Evolutionary conservation across 2,329 filamentous ascomycete genomes (phyloP).

Genomic region (Aureobasidium sp.): DNA sequence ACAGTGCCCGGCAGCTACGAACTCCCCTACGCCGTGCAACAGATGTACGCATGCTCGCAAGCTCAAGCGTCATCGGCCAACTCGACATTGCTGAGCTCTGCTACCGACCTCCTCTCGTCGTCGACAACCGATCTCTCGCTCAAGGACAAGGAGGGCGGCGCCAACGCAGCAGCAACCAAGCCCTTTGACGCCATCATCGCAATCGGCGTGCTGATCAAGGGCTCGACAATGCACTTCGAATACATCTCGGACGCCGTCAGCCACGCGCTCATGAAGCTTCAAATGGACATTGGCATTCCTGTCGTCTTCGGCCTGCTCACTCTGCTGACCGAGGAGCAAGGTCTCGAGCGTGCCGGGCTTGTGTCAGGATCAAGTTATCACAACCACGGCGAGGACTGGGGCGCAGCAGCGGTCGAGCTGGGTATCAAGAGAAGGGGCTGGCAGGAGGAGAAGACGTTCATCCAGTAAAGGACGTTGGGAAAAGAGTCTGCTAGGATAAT

Average conservation of each 20-base stretch:
- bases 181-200: constrained; percentile 93
- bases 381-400: constrained; percentile 98
- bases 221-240: constrained; percentile 98
- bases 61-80: constrained; percentile 61
- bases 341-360: constrained; percentile 72
- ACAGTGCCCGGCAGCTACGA: constrained; percentile 93
- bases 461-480: constrained; percentile 26
- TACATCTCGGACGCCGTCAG: constrained; percentile 91
- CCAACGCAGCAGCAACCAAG: constrained; percentile 36
- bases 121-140: constrained; percentile 51
- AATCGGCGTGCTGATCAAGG: constrained; percentile 94
- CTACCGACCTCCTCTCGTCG: constrained; percentile 66
- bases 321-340: constrained; percentile 80
- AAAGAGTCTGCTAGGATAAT: neutral
- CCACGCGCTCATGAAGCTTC: constrained; percentile 88
- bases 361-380: constrained; percentile 46
- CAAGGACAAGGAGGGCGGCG: constrained; percentile 24
- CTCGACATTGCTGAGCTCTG: constrained; percentile 53
- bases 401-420: constrained; percentile 86
- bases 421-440: constrained; percentile 79
- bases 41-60: constrained; percentile 45
- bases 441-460: constrained; percentile 56
- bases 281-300: constrained; percentile 79
- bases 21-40: constrained; percentile 80
- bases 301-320: constrained; percentile 91